phyloP scores from a whole-genome alignment of 805 yeast species.

The Saccharomyces eubayanus region DNA sequence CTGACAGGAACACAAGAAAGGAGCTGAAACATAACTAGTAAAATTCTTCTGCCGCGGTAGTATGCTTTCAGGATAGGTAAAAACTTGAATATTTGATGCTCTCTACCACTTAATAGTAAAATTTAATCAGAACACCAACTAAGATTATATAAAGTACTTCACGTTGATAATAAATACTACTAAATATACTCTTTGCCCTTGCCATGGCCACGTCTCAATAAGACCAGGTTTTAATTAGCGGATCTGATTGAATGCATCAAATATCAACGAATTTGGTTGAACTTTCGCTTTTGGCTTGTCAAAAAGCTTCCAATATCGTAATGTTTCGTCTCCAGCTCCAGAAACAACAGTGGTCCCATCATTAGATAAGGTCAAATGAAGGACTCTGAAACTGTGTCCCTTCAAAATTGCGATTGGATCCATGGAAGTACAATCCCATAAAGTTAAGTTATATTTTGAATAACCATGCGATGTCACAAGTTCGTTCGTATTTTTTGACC shows the following conservation, averaged over 20 bases:
- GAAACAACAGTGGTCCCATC: slow-evolving; percentile 96
- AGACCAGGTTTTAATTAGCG: slow-evolving; percentile 33
- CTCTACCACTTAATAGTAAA: too few species aligned
- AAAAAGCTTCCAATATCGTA: slow-evolving; percentile 92
- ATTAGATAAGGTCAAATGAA: slow-evolving; percentile 83
- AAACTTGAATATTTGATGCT: too few species aligned
- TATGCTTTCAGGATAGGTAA: too few species aligned
- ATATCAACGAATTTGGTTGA: slow-evolving; percentile 53
- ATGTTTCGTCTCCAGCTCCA: slow-evolving; percentile 97
- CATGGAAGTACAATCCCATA: slow-evolving; percentile 91
- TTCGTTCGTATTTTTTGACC: slow-evolving; percentile 91
- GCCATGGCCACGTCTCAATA: background rate
- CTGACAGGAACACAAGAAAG: background rate
- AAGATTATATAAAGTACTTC: background rate
- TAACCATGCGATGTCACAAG: slow-evolving; percentile 93
- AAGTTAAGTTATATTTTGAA: slow-evolving; percentile 78
- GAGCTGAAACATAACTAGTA: too few species aligned
- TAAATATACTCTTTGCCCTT: background rate
- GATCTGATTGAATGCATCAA: slow-evolving; percentile 69
- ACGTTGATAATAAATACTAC: background rate
- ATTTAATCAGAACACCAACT: background rate
- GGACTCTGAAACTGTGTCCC: slow-evolving; percentile 88
- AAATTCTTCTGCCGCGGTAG: too few species aligned
- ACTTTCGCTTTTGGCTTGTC: slow-evolving; percentile 59
- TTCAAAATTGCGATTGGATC: slow-evolving; percentile 88